Base-by-base conservation (phyloP, 441 rosid species). In the Gossypium trilobum region DNA sequence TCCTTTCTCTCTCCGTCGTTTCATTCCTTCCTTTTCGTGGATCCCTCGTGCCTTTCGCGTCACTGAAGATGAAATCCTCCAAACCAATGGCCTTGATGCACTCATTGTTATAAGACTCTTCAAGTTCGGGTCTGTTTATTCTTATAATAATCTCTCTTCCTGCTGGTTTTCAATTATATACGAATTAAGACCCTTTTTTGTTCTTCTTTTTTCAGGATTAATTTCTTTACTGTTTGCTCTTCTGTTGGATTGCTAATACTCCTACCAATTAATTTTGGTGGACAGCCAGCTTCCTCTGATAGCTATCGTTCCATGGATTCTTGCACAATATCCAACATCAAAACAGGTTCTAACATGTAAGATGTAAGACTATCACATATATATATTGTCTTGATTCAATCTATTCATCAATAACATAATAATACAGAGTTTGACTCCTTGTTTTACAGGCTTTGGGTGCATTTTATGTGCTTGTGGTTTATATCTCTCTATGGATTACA, bases 11-110 rank as follows among this genome's bases (percentile, higher is more conserved):
- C 75, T 86, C 50, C 78, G 78, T 73, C 90, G 95, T 51, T 88
- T 89, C 78, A 83, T 89, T 10, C 97, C 97, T 57, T 90, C 97
- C 1, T 60, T 92, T 8, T 86, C 92, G 0, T 94, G 99, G 97
- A 87, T 94, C 70, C 88, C 84, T 63, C 85, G 84, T 20, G 95
- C 95, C 55, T 83, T 86, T 52, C 83, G 84, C 25, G 84, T 92
- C 68, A 78, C 91, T 1, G 97, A 92, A 74, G 95, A 94, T 46
- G 87, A 90, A 64, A 85, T 94, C 72, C 86, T 92, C 50, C 64
- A 70, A 42, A 74, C 76, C 70, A 81, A 84, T 50, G 94, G 94
- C 68, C 96, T 92, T 10, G 94, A 92, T 51, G 94, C 94, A 0
- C 91, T 92, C 56, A 74, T 90, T 76, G 63, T 92, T 80, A 79